phyloP scores from a whole-genome alignment of 2,329 filamentous ascomycete genomes.

The Penicillium sp. region DNA sequence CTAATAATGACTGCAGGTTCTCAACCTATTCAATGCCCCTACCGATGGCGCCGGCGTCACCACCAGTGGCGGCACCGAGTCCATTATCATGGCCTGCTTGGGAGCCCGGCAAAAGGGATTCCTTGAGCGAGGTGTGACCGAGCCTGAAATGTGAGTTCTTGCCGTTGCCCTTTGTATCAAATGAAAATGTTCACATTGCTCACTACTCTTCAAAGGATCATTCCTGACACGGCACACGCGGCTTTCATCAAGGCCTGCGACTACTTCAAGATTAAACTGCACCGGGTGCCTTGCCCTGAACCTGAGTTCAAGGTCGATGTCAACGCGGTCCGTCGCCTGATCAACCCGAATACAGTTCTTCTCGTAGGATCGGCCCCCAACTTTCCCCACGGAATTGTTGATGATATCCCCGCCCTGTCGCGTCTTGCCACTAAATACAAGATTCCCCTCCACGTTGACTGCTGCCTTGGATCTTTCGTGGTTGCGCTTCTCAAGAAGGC shows the following conservation, averaged over 20 bases:
- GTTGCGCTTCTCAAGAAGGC: constrained; percentile 89
- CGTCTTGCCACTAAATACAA: constrained; percentile 78
- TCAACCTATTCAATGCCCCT: constrained; percentile 87
- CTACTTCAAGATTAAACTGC: constrained; percentile 96
- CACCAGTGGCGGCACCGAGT: constrained; percentile 92
- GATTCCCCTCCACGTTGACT: constrained; percentile 92
- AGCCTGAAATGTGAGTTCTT: constrained; percentile 85
- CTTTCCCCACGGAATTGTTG: constrained; percentile 97
- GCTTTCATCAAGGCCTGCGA: constrained; percentile 93
- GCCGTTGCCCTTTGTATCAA: neutral
- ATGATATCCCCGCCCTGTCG: constrained; percentile 86
- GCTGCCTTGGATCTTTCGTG: constrained; percentile 94
- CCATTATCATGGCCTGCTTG: constrained; percentile 93
- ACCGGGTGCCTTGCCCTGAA: constrained; percentile 83
- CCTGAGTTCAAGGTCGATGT: constrained; percentile 85
- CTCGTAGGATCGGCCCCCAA: constrained; percentile 95
- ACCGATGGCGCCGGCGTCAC: constrained; percentile 83
- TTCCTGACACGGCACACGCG: constrained; percentile 92
- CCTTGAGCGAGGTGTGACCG: constrained; percentile 80
- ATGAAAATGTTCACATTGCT: constrained; percentile 13
- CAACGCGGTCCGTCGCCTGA: constrained; percentile 74
- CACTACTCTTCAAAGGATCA: constrained; percentile 65
- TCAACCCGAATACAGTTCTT: constrained; percentile 92
- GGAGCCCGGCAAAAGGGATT: constrained; percentile 88
- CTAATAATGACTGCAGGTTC: constrained; percentile 49